phyloP scores from a whole-genome alignment of 2,329 filamentous ascomycete species.

The Cercospora nicotianae region DNA sequence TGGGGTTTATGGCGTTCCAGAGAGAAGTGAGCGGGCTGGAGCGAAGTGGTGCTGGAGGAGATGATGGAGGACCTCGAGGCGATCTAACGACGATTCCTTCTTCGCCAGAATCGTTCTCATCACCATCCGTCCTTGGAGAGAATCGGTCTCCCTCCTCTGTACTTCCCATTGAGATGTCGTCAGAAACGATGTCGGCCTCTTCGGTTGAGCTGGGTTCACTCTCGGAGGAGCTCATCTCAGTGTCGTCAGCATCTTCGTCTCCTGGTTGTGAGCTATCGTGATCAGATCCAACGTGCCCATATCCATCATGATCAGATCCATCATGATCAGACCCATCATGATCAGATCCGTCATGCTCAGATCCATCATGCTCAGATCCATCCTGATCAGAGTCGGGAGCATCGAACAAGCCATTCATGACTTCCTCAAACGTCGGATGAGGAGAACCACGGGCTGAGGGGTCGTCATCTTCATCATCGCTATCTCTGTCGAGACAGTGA shows the following conservation, averaged over 20 bases:
- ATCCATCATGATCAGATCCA: background rate
- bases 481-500: background rate
- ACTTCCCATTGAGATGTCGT: background rate
- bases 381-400: background rate
- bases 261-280: background rate
- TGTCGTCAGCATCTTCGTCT: background rate
- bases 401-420: background rate
- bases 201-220: background rate
- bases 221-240: background rate
- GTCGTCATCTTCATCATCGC: background rate
- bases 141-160: background rate
- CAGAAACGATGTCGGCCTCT: background rate
- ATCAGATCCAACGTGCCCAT: background rate
- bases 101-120: background rate
- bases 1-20: background rate
- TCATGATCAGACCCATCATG: background rate
- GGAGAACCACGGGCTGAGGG: background rate
- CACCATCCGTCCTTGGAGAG: background rate
- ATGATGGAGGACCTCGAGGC: background rate
- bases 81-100: background rate
- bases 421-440: background rate
- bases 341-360: background rate
- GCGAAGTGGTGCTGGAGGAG: background rate
- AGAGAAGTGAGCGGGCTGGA: background rate
- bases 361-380: background rate